phyloP scores from a whole-genome alignment of 768 basidiomycete genomes.

The Cystofilobasidium macerans region DNA sequence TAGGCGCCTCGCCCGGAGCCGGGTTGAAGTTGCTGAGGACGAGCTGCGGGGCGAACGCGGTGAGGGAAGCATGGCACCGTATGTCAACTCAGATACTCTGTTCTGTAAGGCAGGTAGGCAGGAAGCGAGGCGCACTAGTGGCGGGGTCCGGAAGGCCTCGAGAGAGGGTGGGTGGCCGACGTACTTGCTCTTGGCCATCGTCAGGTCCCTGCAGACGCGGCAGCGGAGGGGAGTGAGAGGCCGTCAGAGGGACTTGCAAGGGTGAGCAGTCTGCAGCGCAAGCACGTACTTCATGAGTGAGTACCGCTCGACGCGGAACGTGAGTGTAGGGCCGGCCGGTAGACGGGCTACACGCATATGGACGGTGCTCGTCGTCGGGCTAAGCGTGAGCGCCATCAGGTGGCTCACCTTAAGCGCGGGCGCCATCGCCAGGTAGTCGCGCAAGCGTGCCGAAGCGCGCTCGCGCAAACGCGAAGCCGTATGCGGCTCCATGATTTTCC shows the following conservation, averaged over 20 bases:
- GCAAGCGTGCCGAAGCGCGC: conserved; percentile 51
- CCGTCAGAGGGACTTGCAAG: background rate
- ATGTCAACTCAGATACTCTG: too few relatives aligned
- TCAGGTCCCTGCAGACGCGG: conserved; percentile 32
- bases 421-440: conserved; percentile 86
- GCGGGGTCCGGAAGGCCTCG: conserved; percentile 65
- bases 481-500: conserved; percentile 96
- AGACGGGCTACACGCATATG: conserved; percentile 70
- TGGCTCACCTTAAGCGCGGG: conserved; percentile 85
- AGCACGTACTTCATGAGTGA: conserved; percentile 58
- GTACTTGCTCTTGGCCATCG: conserved; percentile 35
- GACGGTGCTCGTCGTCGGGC: conserved; percentile 65
- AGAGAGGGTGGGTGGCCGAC: conserved; percentile 35
- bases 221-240: too few relatives aligned
- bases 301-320: conserved; percentile 84
- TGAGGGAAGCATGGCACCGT: background rate
- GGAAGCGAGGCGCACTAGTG: conserved; percentile 79
- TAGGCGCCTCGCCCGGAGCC: conserved; percentile 46
- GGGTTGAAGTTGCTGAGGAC: conserved; percentile 63
- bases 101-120: too few relatives aligned
- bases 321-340: conserved; percentile 83
- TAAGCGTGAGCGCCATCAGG: conserved; percentile 80
- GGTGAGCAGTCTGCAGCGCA: background rate
- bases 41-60: conserved; percentile 47
- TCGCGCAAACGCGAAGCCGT: conserved; percentile 89